Evolutionary conservation across 768 basidiomycete genomes (phyloP).

Genomic region (Candolleomyces efflorescens): DNA sequence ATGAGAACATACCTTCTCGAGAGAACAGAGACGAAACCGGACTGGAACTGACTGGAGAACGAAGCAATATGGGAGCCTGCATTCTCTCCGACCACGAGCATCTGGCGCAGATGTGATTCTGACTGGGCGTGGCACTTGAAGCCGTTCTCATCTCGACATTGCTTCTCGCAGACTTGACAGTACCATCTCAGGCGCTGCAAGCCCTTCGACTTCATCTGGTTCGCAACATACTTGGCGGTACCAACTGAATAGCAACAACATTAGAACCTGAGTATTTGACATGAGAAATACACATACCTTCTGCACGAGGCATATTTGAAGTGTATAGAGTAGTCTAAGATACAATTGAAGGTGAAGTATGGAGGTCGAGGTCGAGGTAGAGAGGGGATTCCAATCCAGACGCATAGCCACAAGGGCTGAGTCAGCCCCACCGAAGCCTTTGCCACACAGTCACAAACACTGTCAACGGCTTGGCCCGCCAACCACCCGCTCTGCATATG

Average conservation of each 20-base stretch:
- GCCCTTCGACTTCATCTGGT: constrained; percentile 97
- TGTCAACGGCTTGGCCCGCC: not conserved
- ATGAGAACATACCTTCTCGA: constrained; percentile 64
- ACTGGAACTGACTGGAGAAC: constrained; percentile 86
- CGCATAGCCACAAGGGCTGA: not conserved
- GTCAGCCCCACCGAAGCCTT: not conserved
- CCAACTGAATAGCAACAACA: constrained; percentile 46
- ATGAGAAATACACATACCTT: constrained; percentile 47
- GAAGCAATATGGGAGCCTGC: constrained; percentile 89
- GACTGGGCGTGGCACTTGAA: constrained; percentile 94
- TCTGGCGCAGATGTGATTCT: constrained; percentile 90
- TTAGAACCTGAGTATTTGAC: not conserved
- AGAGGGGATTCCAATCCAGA: not conserved
- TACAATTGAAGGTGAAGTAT: not conserved
- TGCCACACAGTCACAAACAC: not conserved
- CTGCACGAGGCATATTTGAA: constrained; percentile 69
- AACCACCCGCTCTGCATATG: not conserved
- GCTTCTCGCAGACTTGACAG: constrained; percentile 99
- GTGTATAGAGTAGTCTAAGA: constrained; percentile 8
- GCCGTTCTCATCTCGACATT: constrained; percentile 97
- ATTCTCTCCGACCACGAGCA: constrained; percentile 95
- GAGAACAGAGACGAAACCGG: constrained; percentile 86
- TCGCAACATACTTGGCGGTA: constrained; percentile 86
- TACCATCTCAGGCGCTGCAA: constrained; percentile 96
- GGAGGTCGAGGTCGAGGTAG: constrained; percentile 6